Percentiles rank a stretch among this genome's conserved stretches.
Evolutionary conservation across 139 green algal genomes (phyloP).

Genomic region (Volvox reticuliferus): DNA sequence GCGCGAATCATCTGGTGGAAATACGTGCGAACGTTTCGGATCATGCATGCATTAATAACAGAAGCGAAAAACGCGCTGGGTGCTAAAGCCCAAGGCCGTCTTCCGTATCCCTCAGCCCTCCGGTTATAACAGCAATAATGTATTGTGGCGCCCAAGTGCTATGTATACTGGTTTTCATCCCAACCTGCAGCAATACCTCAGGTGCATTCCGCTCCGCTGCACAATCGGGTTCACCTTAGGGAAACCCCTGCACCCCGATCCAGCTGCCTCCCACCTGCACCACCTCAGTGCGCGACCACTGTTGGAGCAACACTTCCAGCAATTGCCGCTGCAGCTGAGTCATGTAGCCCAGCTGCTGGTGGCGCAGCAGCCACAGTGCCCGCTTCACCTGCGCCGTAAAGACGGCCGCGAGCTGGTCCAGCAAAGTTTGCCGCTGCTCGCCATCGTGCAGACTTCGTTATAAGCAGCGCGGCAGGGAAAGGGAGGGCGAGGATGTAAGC

Average conservation of each 20-base stretch:
- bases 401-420: slow-evolving; percentile 3
- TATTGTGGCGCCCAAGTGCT: too few species aligned
- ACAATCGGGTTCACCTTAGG: too few species aligned
- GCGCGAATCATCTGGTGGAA: slow-evolving; percentile 2
- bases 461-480: not conserved
- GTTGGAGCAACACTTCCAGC: slow-evolving; percentile 24
- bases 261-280: slow-evolving; percentile 15
- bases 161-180: too few species aligned
- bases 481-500: not conserved
- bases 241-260: not conserved
- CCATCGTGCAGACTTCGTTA: not conserved
- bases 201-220: too few species aligned
- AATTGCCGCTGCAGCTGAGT: slow-evolving; percentile 7
- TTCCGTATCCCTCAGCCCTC: too few species aligned
- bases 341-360: slow-evolving; percentile 44
- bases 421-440: not conserved
- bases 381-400: not conserved
- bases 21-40: too few species aligned
- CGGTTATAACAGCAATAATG: too few species aligned
- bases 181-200: too few species aligned
- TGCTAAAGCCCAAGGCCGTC: too few species aligned
- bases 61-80: too few species aligned
- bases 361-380: slow-evolving; percentile 35
- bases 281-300: slow-evolving; percentile 33
- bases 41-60: too few species aligned